Conservation (phyloP, 371 early-diverging fungal species). For the Rhizopus delemar region DNA sequence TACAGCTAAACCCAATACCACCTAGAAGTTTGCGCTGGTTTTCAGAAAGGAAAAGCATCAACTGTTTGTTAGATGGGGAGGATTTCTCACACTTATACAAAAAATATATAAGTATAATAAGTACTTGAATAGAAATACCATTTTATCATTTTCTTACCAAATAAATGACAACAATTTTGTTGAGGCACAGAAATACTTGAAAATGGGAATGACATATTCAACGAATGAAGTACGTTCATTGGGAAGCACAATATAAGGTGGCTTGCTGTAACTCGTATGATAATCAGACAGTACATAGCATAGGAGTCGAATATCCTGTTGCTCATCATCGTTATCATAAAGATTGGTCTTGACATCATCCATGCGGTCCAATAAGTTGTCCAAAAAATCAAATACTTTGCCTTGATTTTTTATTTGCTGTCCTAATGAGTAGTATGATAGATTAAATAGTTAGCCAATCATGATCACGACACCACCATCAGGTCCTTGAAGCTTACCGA, state of each 20-base stretch:
- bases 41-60: conserved; percentile 22
- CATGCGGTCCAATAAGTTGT: conserved; percentile 11
- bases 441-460: conserved; percentile 9
- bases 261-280: conserved; percentile 25
- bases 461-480: conserved; percentile 13
- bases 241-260: conserved; percentile 7
- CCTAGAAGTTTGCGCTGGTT: conserved; percentile 19
- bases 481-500: conserved; percentile 16
- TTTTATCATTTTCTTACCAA: conserved; percentile 11
- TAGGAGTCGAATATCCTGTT: conserved; percentile 3
- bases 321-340: conserved; percentile 12
- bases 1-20: conserved; percentile 22
- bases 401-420: conserved; percentile 13
- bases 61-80: conserved; percentile 15
- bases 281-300: conserved; percentile 20
- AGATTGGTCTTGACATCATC: conserved; percentile 7
- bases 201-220: conserved; percentile 25
- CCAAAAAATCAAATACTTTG: conserved; percentile 13
- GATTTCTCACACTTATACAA: conserved; percentile 16
- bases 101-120: conserved; percentile 7
- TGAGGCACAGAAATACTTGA: conserved; percentile 29
- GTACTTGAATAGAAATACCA: conserved; percentile 9
- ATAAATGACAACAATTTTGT: conserved; percentile 10
- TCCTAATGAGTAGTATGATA: conserved; percentile 18
- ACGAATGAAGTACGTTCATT: conserved; percentile 34